Evolutionary conservation across 192 early-diverging fungal species (phyloP).

Genomic region (Dissophora globulifera): DNA sequence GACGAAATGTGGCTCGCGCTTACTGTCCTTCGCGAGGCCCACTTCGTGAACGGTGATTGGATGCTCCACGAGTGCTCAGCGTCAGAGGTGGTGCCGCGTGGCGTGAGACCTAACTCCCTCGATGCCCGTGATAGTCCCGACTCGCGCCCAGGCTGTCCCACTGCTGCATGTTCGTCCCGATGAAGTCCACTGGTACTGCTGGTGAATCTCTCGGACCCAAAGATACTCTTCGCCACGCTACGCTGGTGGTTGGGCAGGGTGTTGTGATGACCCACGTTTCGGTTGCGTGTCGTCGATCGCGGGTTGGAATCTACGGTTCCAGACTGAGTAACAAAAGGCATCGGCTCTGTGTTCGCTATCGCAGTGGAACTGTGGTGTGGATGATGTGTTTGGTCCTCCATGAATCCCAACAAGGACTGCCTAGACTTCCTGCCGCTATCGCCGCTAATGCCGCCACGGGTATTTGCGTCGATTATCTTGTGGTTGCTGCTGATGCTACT

Average conservation of each 20-base stretch:
- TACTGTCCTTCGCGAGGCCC: conserved; percentile 25
- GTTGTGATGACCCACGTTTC: neutral
- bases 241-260: neutral
- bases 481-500: conserved; percentile 30
- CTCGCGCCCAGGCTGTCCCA: no score
- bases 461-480: neutral
- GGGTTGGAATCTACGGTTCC: no score
- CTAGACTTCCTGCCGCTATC: conserved; percentile 18
- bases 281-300: neutral
- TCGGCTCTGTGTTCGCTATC: neutral
- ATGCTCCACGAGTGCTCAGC: no score
- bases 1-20: conserved; percentile 46
- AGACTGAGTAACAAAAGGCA: neutral
- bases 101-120: no score
- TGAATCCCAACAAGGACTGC: conserved; percentile 12
- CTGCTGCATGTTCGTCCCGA: neutral
- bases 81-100: no score
- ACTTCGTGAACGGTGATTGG: conserved; percentile 4
- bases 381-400: conserved; percentile 21
- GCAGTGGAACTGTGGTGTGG: conserved; percentile 14
- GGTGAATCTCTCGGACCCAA: conserved; percentile 25
- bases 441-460: neutral
- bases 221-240: neutral
- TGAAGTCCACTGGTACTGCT: conserved; percentile 11
- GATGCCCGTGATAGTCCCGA: no score